Conservation (phyloP, 2,329 filamentous ascomycete genomes). For the Aspergillus pseudotamarii region DNA sequence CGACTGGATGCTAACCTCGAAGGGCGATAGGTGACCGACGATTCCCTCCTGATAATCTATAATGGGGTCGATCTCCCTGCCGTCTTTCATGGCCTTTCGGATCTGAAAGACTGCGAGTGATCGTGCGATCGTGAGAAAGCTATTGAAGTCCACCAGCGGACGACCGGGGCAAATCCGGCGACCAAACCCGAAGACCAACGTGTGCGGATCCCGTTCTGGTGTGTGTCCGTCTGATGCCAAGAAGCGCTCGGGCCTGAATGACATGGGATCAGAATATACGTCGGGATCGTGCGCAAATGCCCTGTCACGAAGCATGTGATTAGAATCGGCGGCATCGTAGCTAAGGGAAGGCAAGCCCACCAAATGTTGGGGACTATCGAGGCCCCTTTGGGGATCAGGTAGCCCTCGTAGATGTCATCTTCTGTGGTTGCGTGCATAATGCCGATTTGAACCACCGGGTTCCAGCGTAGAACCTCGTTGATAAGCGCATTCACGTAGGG, state of each 20-base stretch:
- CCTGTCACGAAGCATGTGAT: slow-evolving; percentile 24
- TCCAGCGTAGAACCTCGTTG: slow-evolving; percentile 41
- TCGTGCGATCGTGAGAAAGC: slow-evolving; percentile 48
- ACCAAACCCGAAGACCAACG: slow-evolving; percentile 39
- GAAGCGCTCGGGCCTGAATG: slow-evolving; percentile 50
- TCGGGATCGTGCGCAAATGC: slow-evolving; percentile 44
- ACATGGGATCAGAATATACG: slow-evolving; percentile 39
- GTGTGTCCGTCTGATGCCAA: slow-evolving; percentile 30
- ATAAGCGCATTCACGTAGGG: slow-evolving; percentile 41
- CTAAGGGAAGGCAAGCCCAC: slow-evolving; percentile 21
- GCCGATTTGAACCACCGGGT: slow-evolving; percentile 34
- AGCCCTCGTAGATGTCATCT: slow-evolving; percentile 29
- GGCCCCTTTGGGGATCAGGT: slow-evolving; percentile 38
- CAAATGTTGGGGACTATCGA: slow-evolving; percentile 40
- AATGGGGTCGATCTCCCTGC: slow-evolving; percentile 36
- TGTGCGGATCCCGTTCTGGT: slow-evolving; percentile 42
- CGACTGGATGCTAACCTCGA: slow-evolving; percentile 35
- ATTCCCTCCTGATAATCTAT: slow-evolving; percentile 37
- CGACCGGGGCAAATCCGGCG: slow-evolving; percentile 46
- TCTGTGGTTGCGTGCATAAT: slow-evolving; percentile 31
- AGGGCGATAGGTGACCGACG: slow-evolving; percentile 41
- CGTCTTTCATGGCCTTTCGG: slow-evolving; percentile 29
- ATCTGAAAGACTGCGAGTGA: slow-evolving; percentile 52
- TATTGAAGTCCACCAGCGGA: slow-evolving; percentile 41
- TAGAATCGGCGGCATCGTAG: too few species aligned